Base-by-base conservation (phyloP, 208 protist genomes). In the Lotmaria passim region DNA sequence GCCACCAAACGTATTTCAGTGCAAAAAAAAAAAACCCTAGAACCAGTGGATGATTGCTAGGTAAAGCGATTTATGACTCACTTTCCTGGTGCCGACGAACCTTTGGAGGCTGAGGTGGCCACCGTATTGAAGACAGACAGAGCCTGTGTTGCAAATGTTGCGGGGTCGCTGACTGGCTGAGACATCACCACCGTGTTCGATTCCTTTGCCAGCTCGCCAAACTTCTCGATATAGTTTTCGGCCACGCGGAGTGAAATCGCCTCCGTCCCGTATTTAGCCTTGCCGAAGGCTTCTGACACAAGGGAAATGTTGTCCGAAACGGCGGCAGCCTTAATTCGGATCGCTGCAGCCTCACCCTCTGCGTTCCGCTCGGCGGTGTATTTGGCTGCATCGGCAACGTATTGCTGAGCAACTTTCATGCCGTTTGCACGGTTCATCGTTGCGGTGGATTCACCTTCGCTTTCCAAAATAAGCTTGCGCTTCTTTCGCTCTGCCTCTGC, bases 401-500 rank as follows among this genome's bases (percentile, higher is more conserved):
- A 85, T 44, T 93, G 81, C 63, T 91, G 83, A 2, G 96, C 94
- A 19, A 46, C 66, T 34, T 90, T 88, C 47, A 97, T 73, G 64
- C 96, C 98, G 33, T 96, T 79, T 24, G 94, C 98, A 10, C 92
- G 75, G 76, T 98, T 99, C 33, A 93, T 82, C 30, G 86, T 83
- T 30, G 95, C 91, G 4, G 86, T 81, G 4, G 89, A 84, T 60
- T 94, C 84, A 65, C 95, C 98, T 72, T 98, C 96, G 28, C 92
- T 98, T 60, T 98, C 95, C 17, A 99, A 79, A 75, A 99, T 82
- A 28, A 89, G 74, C 57, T 98, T 97, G 26, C 98, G 82, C 82
- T 98, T 98, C n/a, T 90, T 86, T 0, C 98, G 85, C 72, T 99
- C 97, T 1, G 98, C 98, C 50, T 98, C 91, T 10, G 97, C 97